Conservation (phyloP, 108 stramenopile species). For the Stephanodiscus triporus region DNA sequence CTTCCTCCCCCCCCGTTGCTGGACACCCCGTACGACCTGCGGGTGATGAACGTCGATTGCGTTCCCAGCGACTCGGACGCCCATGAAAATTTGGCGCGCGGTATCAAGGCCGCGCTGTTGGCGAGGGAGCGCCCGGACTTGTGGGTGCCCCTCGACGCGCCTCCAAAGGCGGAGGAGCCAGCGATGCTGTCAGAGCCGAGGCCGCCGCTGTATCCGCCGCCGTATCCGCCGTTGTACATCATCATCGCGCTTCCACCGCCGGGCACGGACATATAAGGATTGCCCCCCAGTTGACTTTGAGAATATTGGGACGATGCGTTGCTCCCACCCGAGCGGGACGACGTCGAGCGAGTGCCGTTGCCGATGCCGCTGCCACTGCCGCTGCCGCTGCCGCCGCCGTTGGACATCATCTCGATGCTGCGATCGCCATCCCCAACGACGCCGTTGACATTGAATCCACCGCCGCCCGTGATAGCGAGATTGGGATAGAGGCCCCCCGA, state of each 20-base stretch:
- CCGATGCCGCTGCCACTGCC: too few species aligned
- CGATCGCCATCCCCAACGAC: too few species aligned
- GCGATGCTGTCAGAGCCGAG: not conserved
- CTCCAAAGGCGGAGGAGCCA: not conserved
- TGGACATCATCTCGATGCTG: too few species aligned
- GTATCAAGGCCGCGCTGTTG: constrained; percentile 29
- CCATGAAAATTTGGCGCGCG: constrained; percentile 56
- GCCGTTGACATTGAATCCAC: too few species aligned
- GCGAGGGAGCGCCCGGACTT: not conserved
- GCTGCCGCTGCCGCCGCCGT: too few species aligned
- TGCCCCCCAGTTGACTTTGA: not conserved
- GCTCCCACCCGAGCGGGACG: too few species aligned
- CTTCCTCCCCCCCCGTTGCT: constrained; percentile 23
- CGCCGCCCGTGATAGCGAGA: too few species aligned
- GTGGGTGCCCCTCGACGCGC: not conserved
- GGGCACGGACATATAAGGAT: not conserved
- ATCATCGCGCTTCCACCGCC: not conserved
- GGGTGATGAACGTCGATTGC: constrained; percentile 46
- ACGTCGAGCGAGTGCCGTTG: too few species aligned
- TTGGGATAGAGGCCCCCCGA: too few species aligned
- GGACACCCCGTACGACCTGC: constrained; percentile 28
- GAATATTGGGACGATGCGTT: too few species aligned
- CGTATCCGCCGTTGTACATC: not conserved
- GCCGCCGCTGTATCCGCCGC: not conserved
- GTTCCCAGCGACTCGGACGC: constrained; percentile 40